phyloP scores from a whole-genome alignment of 371 early-diverging fungal genomes.

The Circinella umbellata region DNA sequence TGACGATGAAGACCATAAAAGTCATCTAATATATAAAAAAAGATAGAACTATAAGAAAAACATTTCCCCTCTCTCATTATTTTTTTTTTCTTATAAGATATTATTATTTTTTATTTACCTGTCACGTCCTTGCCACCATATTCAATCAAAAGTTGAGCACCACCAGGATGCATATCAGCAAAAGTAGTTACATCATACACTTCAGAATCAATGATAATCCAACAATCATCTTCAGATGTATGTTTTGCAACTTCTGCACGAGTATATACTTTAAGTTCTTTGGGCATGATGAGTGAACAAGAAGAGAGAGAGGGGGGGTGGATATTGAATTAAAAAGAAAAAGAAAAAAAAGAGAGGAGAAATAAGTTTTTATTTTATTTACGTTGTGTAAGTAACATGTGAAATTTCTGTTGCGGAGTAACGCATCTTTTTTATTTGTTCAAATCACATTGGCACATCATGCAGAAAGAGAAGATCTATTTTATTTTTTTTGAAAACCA shows the following conservation, averaged over 20 bases:
- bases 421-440: too few species aligned
- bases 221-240: constrained; percentile 72
- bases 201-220: constrained; percentile 82
- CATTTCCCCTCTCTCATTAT: background rate
- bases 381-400: background rate
- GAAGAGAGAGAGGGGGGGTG: background rate
- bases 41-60: background rate
- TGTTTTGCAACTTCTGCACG: constrained; percentile 80
- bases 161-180: constrained; percentile 91
- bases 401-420: constrained; percentile 1
- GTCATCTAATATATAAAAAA: constrained; percentile 4
- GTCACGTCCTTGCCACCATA: constrained; percentile 37
- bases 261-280: constrained; percentile 42
- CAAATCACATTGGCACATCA: too few species aligned
- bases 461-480: too few species aligned
- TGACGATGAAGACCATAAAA: constrained; percentile 78
- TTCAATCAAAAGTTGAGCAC: constrained; percentile 66
- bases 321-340: background rate
- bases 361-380: background rate
- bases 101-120: background rate
- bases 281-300: constrained; percentile 6
- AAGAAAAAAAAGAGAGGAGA: background rate
- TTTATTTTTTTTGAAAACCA: too few species aligned
- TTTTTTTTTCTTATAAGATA: background rate
- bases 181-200: constrained; percentile 92